Evolutionary conservation across 73 alveolate species (phyloP), one percentile per base, ranked within the genome.

Genomic region (Diophrys appendiculata): DNA sequence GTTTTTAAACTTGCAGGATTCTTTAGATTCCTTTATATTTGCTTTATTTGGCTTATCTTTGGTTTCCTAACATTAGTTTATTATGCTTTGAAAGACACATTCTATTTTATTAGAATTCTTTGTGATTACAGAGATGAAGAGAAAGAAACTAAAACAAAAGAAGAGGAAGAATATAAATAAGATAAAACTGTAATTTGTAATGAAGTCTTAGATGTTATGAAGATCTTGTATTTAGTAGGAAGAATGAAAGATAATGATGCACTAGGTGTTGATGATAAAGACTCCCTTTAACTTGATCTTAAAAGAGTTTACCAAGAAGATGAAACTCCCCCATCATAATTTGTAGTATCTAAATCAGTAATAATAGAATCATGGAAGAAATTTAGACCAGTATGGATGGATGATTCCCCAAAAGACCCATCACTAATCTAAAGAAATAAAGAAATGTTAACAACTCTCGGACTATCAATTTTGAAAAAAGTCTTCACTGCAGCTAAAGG

Each of bases 131-230:
- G n/a, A 32, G 60, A 52, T 2, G 72, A 43, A 11, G 54, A 43
- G n/a, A 24, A 73, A 8, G 18, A 22, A 8, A 25, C 52, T 22
- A 32, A 82, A 3, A 76, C 71, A 25, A 53, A 82, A 35, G 80
- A 82, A 31, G 76, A 73, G 13, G 76, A 73, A 0, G 81, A 82
- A 26, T 33, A 24, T 30, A 64, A 31, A 34, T 32, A 55, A 34
- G 90, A 69, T 33, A 82, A 82, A 29, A 64, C 74, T 1, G 54
- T 85, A 0, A 65, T 85, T 0, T 69, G 28, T 55, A 85, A 78
- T 65, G 92, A 85, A 33, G 76, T 85, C 24, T 76, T 85, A 53
- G 92, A 85, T 29, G 85, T 85, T 0, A 78, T 85, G 88, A 83
- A 76, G 65, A 68, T 69, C 24, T 53, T 83, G 55, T 54, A 64